Evolutionary conservation across 805 yeast genomes (phyloP).

Genomic region (Wickerhamomyces strasburgensis): DNA sequence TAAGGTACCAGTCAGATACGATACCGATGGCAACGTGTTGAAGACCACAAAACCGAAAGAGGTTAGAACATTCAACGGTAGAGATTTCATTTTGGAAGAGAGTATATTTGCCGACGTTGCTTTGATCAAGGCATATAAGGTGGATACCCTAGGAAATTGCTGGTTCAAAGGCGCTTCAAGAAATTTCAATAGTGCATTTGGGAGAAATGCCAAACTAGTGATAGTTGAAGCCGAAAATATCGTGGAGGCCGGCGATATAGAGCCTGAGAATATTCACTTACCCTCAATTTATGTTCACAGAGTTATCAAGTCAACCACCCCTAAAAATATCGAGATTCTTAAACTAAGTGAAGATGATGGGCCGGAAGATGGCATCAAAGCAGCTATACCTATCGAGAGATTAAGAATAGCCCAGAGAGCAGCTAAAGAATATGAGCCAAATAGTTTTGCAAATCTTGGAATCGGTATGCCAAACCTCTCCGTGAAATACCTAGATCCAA

Average conservation of each 20-base stretch:
- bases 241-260: conserved; percentile 40
- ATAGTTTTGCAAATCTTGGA: conserved; percentile 41
- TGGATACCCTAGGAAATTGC: conserved; percentile 44
- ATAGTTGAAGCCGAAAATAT: conserved; percentile 48
- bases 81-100: conserved; percentile 37
- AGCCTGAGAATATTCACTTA: conserved; percentile 41
- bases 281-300: conserved; percentile 41
- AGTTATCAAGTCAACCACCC: conserved; percentile 36
- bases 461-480: conserved; percentile 49
- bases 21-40: conserved; percentile 28
- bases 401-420: conserved; percentile 38
- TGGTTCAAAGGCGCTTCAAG: conserved; percentile 42
- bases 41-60: conserved; percentile 36
- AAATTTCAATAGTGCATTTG: conserved; percentile 42
- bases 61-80: conserved; percentile 38
- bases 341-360: conserved; percentile 22
- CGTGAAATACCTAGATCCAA: conserved; percentile 34
- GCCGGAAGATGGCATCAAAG: conserved; percentile 15
- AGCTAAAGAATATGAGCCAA: conserved; percentile 40
- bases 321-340: conserved; percentile 39
- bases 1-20: conserved; percentile 39
- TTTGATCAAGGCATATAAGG: conserved; percentile 42
- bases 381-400: conserved; percentile 23
- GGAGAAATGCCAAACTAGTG: conserved; percentile 40
- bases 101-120: conserved; percentile 46